These are phyloP conservation scores for Penicillium pulvis DNA, from an alignment of 495 filamentous ascomycete species.

Conservation along the genomic window DNA sequence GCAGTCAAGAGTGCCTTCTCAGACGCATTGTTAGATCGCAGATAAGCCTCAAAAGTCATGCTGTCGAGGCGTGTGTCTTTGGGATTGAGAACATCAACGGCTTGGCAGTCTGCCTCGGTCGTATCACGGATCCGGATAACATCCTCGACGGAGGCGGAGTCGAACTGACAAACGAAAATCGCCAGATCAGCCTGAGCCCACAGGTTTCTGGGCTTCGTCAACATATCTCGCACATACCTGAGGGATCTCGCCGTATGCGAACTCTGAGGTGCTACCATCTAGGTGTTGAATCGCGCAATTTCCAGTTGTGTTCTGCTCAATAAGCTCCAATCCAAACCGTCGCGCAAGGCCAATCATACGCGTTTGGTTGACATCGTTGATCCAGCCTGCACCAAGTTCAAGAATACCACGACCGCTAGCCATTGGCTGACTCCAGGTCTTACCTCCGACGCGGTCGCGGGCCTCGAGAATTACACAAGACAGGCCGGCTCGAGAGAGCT, in stretches of 20 bases:
- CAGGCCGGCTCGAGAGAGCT: slow-evolving; percentile 41
- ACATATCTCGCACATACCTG: slow-evolving; percentile 25
- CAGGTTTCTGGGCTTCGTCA: neutral
- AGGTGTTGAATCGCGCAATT: slow-evolving; percentile 34
- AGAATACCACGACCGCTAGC: slow-evolving; percentile 27
- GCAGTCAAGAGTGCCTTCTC: neutral
- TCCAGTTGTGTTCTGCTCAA: slow-evolving; percentile 46
- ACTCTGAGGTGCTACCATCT: slow-evolving; percentile 23
- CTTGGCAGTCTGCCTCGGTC: slow-evolving; percentile 29
- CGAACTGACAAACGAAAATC: slow-evolving; percentile 4
- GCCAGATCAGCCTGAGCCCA: neutral
- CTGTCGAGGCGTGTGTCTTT: slow-evolving; percentile 27
- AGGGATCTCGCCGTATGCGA: slow-evolving; percentile 33
- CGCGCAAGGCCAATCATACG: slow-evolving; percentile 38
- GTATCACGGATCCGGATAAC: slow-evolving; percentile 21
- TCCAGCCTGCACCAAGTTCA: slow-evolving; percentile 50
- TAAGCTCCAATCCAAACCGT: slow-evolving; percentile 38
- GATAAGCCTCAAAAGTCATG: slow-evolving; percentile 35
- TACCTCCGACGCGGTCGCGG: slow-evolving; percentile 53
- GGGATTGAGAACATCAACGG: slow-evolving; percentile 16
- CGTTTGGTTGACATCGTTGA: slow-evolving; percentile 53
- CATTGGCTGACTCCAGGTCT: slow-evolving; percentile 34
- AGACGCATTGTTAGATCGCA: neutral
- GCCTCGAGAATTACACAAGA: slow-evolving; percentile 51
- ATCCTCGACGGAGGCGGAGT: slow-evolving; percentile 4